Evolutionary conservation across 73 alveolate species (phyloP).

Genomic region (Symbiodinium natans): DNA sequence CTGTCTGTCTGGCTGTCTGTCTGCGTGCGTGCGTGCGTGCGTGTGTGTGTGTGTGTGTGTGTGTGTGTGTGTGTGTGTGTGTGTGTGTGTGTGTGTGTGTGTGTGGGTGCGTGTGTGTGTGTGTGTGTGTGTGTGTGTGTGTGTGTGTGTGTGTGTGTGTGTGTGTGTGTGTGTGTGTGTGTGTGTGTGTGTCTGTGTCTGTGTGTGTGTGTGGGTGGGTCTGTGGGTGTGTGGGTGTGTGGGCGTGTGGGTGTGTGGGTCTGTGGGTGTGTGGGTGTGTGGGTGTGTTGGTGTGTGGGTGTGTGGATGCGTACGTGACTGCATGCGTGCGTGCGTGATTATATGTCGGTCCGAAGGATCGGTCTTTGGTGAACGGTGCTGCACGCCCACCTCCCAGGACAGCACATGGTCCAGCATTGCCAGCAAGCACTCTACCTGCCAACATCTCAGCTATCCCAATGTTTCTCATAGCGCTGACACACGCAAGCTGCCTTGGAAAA

Average conservation of each 20-base stretch:
- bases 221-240: no score
- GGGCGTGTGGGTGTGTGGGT: no score
- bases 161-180: no score
- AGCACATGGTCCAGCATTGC: slow-evolving; percentile 77
- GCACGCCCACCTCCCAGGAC: slow-evolving; percentile 50
- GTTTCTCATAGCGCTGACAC: background rate
- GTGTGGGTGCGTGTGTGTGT: background rate
- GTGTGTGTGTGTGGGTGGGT: background rate
- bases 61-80: background rate
- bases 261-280: no score
- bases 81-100: background rate
- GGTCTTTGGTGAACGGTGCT: background rate
- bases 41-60: no score
- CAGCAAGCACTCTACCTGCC: slow-evolving; percentile 51
- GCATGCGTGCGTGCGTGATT: background rate
- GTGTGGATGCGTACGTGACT: no score
- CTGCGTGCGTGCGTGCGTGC: no score
- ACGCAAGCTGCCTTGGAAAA: background rate
- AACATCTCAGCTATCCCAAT: background rate
- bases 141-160: background rate
- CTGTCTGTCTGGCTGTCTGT: background rate
- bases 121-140: background rate
- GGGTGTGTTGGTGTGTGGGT: no score
- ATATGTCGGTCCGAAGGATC: background rate
- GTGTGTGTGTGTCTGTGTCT: background rate